Evolutionary conservation across 2,329 filamentous ascomycete species (phyloP).

Genomic region (Graphilbum fragrans): DNA sequence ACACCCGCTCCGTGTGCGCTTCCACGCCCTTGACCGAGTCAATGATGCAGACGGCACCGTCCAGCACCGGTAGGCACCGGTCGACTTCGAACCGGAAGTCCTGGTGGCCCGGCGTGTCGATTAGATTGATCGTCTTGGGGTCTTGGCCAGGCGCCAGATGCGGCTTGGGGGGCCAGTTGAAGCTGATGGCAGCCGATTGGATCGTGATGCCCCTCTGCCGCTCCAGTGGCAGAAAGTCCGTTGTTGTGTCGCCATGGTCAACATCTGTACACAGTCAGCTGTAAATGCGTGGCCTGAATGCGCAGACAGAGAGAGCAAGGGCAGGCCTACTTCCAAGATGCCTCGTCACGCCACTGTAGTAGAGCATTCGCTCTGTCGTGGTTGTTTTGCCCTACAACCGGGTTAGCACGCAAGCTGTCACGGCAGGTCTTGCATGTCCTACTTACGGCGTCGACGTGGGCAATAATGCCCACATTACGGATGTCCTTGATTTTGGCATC

Average conservation of each 20-base stretch:
- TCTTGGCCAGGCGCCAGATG: slow-evolving; percentile 24
- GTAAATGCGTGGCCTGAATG: no score
- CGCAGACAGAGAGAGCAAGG: no score
- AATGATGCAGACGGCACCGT: slow-evolving; percentile 22
- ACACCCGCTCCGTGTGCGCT: slow-evolving; percentile 93
- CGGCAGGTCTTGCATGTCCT: neutral
- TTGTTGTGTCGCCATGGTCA: slow-evolving; percentile 92
- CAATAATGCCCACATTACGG: slow-evolving; percentile 95
- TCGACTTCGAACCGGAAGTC: slow-evolving; percentile 97
- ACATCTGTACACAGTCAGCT: slow-evolving; percentile 49
- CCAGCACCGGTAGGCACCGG: slow-evolving; percentile 51
- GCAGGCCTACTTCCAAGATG: slow-evolving; percentile 64
- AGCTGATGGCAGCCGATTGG: slow-evolving; percentile 91
- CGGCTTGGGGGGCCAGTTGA: slow-evolving; percentile 62
- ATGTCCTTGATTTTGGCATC: slow-evolving; percentile 46
- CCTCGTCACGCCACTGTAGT: slow-evolving; percentile 81
- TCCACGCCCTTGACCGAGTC: slow-evolving; percentile 50
- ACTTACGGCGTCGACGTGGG: slow-evolving; percentile 82
- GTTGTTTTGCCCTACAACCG: slow-evolving; percentile 71
- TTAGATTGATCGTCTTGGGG: slow-evolving; percentile 70
- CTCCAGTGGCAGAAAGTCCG: slow-evolving; percentile 90
- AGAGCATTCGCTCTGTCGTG: slow-evolving; percentile 97
- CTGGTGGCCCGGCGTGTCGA: slow-evolving; percentile 92
- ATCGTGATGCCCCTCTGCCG: slow-evolving; percentile 91
- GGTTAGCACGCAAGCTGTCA: neutral